These are phyloP conservation scores for Porphyrellus sp. DNA, from an alignment of 1,284 basidiomycete genomes.

Conservation along the genomic window DNA sequence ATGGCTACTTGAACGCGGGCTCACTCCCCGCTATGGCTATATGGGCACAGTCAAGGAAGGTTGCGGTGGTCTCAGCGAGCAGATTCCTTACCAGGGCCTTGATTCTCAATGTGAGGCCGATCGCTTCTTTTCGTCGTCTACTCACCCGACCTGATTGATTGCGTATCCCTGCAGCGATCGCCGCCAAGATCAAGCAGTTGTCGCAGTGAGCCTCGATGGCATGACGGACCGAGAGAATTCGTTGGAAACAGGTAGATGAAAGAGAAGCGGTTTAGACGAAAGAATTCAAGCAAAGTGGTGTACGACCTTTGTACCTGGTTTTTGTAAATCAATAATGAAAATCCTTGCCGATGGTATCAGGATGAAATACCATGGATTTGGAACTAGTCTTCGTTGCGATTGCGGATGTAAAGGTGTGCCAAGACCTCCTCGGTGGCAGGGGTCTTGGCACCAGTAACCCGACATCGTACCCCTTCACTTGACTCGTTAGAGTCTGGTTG, in stretches of 20 bases:
- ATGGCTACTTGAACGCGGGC: constrained; percentile 76
- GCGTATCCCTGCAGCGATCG: constrained; percentile 51
- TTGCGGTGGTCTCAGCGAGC: constrained; percentile 79
- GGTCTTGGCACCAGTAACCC: no score
- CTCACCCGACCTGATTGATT: constrained; percentile 12
- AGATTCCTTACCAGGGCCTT: constrained; percentile 72
- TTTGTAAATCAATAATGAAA: constrained; percentile 5
- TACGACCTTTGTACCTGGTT: constrained; percentile 3
- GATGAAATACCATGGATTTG: no score
- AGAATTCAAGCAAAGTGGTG: constrained; percentile 2
- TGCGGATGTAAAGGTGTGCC: no score
- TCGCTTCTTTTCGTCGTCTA: not conserved
- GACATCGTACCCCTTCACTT: no score
- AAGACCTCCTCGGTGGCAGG: no score
- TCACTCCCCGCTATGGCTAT: constrained; percentile 78
- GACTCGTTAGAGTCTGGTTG: no score
- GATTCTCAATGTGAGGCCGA: constrained; percentile 62
- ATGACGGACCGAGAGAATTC: not conserved
- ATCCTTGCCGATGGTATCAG: no score
- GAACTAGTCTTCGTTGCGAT: no score
- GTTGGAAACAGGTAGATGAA: not conserved
- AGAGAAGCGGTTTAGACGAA: not conserved
- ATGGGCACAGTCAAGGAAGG: constrained; percentile 81
- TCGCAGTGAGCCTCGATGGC: constrained; percentile 29
- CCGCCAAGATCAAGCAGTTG: constrained; percentile 58